Evolutionary conservation across 345 rosid species (phyloP), one percentile per base, ranked within the genome.

Genomic region (Barbarea vulgaris): DNA sequence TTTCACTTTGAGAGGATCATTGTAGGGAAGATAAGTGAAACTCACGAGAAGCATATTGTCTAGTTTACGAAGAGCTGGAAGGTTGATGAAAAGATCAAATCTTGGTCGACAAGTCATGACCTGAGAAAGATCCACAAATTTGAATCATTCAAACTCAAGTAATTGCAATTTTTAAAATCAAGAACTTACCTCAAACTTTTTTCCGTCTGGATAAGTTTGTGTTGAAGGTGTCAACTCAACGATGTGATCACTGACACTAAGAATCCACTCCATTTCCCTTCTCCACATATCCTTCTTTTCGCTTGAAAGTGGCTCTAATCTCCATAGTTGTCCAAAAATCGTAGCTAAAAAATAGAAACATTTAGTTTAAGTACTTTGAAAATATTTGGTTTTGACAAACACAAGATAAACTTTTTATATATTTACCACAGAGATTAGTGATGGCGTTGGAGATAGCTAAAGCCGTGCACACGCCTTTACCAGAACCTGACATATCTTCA

Each of bases 401-500:
- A 81, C 21, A 68, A n/a, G 21, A 21, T 3, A 0, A 27, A 14
- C 36, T 33, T 10, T 1, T 76, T 5, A 4, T 1, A 41, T 12
- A 58, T 19, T 33, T 84, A 92, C 99, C 98, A 78, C 96, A 92
- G 18, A 95, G 88, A 84, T 95, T 95, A 46, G 99, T 95, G 67
- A 95, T 89, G 77, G 99, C 91, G 82, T 95, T 95, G 19, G 97
- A 90, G 66, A 92, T 85, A 18, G 98, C 96, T 81, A 90, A 76
- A 73, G 98, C 93, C 7, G 98, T 83, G 75, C 91, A 87, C 36
- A 85, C 99, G 7, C 99, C 99, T 81, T 89, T 89, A 8, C 99
- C 99, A 34, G 91, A 89, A 12, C 99, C 99, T 60, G 98, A 95
- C 98, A 95, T 92, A 74, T 95, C 99, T 71, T 95, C 99, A 7